Base-by-base conservation (phyloP, 345 rosid genomes). In the Murraya koenigii region DNA sequence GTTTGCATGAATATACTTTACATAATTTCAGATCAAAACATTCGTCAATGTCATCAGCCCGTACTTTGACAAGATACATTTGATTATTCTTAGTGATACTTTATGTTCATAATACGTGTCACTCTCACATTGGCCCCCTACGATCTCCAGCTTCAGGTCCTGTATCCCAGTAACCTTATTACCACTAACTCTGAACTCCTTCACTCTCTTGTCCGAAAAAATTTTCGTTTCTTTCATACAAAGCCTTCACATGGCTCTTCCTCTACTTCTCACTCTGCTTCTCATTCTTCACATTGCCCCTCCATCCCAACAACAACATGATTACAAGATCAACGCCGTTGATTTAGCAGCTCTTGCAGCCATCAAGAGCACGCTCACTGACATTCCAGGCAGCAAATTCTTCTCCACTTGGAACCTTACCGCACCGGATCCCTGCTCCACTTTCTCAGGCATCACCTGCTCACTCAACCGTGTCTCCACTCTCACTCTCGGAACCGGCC, bases 381-480 rank as follows among this genome's bases (percentile, higher is more conserved):
- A 90, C 80, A 79, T 88, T 76, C 90, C 91, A 8, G 89, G 91
- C 36, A 69, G 87, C 19, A 25, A 74, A 72, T 89, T 89, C 87
- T 87, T 92, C 84, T 79, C 93, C 60, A 76, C 91, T 28, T 90
- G 94, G 94, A 87, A 92, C 85, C 85, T 89, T 82, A 26, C 83
- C 39, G 52, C 79, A 47, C 80, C 86, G 20, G 87, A 85, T 78
- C 93, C 97, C 79, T 89, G 94, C 82, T 88, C 87, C 78, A 75
- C 91, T 62, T 90, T 92, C 88, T 73, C 88, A 2, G 93, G 94
- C 61, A 60, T 90, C 77, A 87, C 92, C 66, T 92, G 93, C 87
- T 81, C 84, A 60, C 69, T 79, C 66, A 67, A 77, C 71, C 88
- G 84, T 56, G 88, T 86, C 64, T 58, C 89, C 78, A 62, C 54